Base-by-base conservation (phyloP, 441 rosid species). In the Erodium texanum region DNA sequence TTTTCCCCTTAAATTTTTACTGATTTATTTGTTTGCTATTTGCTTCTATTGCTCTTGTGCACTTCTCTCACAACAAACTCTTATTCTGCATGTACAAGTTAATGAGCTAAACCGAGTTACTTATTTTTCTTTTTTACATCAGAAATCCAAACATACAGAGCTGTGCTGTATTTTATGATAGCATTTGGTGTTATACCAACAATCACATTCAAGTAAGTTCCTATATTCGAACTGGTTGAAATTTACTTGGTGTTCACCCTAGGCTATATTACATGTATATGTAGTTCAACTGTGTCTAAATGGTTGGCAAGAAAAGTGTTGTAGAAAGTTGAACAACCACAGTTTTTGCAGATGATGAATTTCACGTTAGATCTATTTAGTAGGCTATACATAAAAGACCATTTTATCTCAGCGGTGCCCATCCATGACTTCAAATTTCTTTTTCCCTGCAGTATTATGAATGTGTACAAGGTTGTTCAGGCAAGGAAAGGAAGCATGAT, bases 401-500 rank as follows among this genome's bases (percentile, higher is more conserved):
- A 20, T 9, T 45, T 11, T 22, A 58, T 59, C 38, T 61, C n/a
- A 43, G 48, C 11, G 18, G 22, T 22, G 16, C 19, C 1, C 48
- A 16, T 64, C 22, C 23, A 64, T 64, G 67, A 41, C 14, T 22
- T 64, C 67, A 24, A n/a, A 75, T 19, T 32, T 63, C 19, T 72
- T 54, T 52, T 65, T 69, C 69, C 66, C 65, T 76, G 76, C 87
- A 93, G 98, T 52, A 71, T 85, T 43, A 52, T 77, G 43, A 90
- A 84, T 73, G 96, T 89, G 34, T 74, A 87, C 82, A 85, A 82
- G 79, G 92, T 93, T 62, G 90, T 93, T 36, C 75, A 83, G 73
- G 73, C 92, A 75, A 84, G 89, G 79, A 93, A 89, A 71, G 89
- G 96, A 80, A 93, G 82, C 81, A 89, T 93, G 92, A 48, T 84